Base-by-base conservation (phyloP, 768 basidiomycete species). In the Hysterangium stoloniferum region DNA sequence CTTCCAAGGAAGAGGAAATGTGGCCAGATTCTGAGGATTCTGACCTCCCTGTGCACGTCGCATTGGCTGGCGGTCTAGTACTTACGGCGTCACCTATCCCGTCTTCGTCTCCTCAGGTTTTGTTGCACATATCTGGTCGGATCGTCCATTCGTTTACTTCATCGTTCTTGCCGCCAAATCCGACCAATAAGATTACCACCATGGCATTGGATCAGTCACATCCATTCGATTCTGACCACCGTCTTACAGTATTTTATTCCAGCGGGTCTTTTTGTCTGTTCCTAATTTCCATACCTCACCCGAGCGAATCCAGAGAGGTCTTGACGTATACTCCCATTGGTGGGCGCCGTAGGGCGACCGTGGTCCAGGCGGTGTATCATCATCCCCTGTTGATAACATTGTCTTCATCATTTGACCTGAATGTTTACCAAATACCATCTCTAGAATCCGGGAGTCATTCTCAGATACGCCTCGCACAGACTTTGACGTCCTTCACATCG, bases 181-280 rank as follows among this genome's bases (percentile, higher is more conserved):
- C 51, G 43, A 59, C 62, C 9, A 67, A 64, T 11, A 67, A 68
- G 37, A 77, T 91, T 58, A 82, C 84, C 4, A 64, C 84, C 37
- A 64, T 91, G 34, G 78, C 83, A 0, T 65, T 89, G 28, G 87
- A 91, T 62, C 88, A 91, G 64, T 84, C 84, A 6, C 78, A 75
- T 27, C 77, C 81, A 15, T 47, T 59, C 68, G 7, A 66, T 64
- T 15, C 59, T 20, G 51, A 61, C 15, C 62, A 63, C 11, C 77
- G 77, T 29, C 64, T 90, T 2, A 75, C 71, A 0, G 70, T 68
- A 35, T 87, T 85, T 61, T 63, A 86, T 17, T 80, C 82, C 5
- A 81, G 78, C 4, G 86, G 86, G 6, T 79, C 82, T 58, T 82
- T 90, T 56, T 66, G 65, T 29, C 62, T 86, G 6, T 81, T 82